Evolutionary conservation across 352 stramenopile genomes (phyloP).

Genomic region (Pythium coloratum): DNA sequence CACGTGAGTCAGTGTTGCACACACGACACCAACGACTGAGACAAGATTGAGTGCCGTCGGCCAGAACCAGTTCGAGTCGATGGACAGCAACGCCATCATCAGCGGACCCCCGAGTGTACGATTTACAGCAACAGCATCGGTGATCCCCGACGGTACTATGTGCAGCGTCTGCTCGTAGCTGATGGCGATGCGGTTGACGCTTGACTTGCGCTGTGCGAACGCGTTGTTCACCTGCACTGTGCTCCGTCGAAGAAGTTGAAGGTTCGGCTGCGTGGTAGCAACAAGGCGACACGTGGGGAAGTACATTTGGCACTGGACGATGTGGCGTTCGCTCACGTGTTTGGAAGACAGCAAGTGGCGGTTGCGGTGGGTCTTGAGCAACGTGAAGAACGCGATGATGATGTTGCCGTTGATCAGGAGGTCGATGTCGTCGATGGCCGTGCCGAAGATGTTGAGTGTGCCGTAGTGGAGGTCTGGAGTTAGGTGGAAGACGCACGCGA

Average conservation of each 20-base stretch:
- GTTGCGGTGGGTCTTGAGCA: slow-evolving; percentile 20
- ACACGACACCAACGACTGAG: neutral
- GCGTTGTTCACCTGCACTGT: neutral
- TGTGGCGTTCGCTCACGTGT: slow-evolving; percentile 7
- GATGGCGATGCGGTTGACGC: slow-evolving; percentile 1
- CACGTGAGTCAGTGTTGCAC: neutral
- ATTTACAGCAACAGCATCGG: slow-evolving; percentile 7
- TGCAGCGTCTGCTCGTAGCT: slow-evolving; percentile 16
- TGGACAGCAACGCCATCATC: neutral
- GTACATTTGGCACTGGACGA: slow-evolving; percentile 26
- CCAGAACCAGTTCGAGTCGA: neutral
- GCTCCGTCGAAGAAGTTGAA: slow-evolving; percentile 2
- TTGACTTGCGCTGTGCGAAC: slow-evolving; percentile 7
- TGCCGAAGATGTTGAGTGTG: neutral
- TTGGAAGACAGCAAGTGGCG: slow-evolving; percentile 20
- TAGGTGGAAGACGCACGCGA: slow-evolving; percentile 9
- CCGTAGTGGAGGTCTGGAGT: slow-evolving; percentile 10
- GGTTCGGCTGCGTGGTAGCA: neutral
- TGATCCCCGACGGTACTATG: slow-evolving; percentile 8
- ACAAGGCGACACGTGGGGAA: slow-evolving; percentile 13
- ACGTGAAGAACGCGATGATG: slow-evolving; percentile 25
- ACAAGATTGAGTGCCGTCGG: slow-evolving; percentile 12
- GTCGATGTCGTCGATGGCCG: slow-evolving; percentile 15
- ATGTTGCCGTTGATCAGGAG: slow-evolving; percentile 23
- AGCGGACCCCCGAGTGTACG: neutral